Evolutionary conservation across 352 stramenopile genomes (phyloP), one percentile per base, ranked within the genome.

Genomic region (Phytophthora fragariaefolia): DNA sequence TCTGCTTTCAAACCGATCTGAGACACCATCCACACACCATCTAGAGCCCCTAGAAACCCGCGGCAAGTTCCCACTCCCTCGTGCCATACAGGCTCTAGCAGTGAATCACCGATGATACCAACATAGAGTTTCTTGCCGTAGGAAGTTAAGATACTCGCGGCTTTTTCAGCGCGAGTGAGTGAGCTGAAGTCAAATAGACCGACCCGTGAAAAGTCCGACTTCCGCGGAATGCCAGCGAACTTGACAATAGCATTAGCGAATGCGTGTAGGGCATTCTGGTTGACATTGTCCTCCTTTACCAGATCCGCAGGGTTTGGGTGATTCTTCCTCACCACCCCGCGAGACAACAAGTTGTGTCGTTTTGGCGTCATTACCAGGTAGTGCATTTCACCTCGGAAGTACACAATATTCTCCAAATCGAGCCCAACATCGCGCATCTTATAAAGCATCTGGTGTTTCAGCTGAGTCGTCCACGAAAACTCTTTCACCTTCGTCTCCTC

Each of bases 291-390:
- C 13, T 86, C 70, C 26, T 63, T 57, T 12, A 92, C 74, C 22
- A 91, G 69, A 27, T 89, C 77, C 7, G 73, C 68, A 7, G 86
- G 70, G 45, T 73, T 78, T 17, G 75, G 68, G 62, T 88, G 80
- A 63, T 90, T 85, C 51, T 76, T 73, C 46, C 75, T 78, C 30
- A 92, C 58, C 38, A 92, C 82, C 10, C 75, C 76, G 13, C 77
- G 70, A 15, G 81, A 58, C n/a, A 91, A 17, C 24, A 92, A 66
- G 62, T 90, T 92, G 27, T 77, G 69, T 3, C 78, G 75, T 69
- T 87, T 89, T 6, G 84, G 80, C 2, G 84, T 93, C 81, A 91
- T 91, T 3, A 94, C 86, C 1, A 94, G 66, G 64, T 94, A 94
- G 64, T 94, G 86, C 73, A 91, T 91, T 53, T 90, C 82, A 24